These are phyloP conservation scores for Hebeloma cylindrosporum DNA, from an alignment of 768 basidiomycete genomes.

Conservation along the genomic window DNA sequence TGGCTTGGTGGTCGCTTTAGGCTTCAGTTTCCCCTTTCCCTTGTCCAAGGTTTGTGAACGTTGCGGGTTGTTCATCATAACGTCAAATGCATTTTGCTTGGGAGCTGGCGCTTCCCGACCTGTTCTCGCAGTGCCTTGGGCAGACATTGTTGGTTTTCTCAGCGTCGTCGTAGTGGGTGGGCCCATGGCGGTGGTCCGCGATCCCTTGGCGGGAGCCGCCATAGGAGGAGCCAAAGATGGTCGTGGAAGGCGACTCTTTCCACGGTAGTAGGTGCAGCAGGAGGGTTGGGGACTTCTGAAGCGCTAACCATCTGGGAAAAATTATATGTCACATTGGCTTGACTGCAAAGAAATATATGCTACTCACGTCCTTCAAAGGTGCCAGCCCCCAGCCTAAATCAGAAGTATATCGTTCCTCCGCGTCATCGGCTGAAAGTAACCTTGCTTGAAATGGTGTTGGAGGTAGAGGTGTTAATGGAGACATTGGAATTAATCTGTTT, in stretches of 20 bases:
- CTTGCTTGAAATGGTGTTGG: slow-evolving; percentile 41
- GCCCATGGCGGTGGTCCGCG: slow-evolving; percentile 12
- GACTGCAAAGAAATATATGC: not conserved
- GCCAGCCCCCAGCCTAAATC: slow-evolving; percentile 23
- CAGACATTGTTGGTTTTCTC: slow-evolving; percentile 5
- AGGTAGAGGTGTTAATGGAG: slow-evolving; percentile 51
- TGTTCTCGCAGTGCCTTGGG: not conserved
- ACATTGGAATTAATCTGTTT: slow-evolving; percentile 25
- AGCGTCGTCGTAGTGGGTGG: slow-evolving; percentile 13
- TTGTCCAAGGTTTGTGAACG: slow-evolving; percentile 17
- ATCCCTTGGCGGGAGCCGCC: slow-evolving; percentile 7
- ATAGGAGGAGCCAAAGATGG: slow-evolving; percentile 23
- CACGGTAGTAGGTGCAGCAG: slow-evolving; percentile 12
- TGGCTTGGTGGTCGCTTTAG: slow-evolving; percentile 6
- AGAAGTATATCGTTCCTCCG: slow-evolving; percentile 23
- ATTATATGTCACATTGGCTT: not conserved
- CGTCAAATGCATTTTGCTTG: slow-evolving; percentile 31
- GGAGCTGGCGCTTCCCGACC: slow-evolving; percentile 4
- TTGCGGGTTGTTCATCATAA: slow-evolving; percentile 32
- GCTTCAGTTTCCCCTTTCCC: slow-evolving; percentile 25
- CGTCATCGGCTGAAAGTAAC: slow-evolving; percentile 5
- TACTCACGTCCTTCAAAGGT: slow-evolving; percentile 24
- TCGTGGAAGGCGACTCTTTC: slow-evolving; percentile 36
- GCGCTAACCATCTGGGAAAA: not conserved
- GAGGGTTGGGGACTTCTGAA: slow-evolving; percentile 15